Conservation (phyloP, 1,139 yeast genomes). For the Hansenula lynferdii region DNA sequence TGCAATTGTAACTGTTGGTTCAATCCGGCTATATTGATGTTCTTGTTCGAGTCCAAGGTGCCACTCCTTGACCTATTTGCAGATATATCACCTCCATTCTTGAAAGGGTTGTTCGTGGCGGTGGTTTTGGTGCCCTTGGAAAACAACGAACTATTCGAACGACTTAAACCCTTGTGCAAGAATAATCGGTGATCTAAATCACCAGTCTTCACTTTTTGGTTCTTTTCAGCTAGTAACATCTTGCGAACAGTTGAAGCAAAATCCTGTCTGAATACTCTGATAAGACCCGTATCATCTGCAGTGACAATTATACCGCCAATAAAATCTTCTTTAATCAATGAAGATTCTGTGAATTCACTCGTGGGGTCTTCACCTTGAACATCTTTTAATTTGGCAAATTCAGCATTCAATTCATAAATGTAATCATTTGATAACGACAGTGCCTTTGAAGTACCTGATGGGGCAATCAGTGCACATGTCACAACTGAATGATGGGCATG, state of each 20-base stretch:
- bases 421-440: constrained; percentile 74
- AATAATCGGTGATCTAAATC: constrained; percentile 6
- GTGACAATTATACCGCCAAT: constrained; percentile 52
- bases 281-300: constrained; percentile 68
- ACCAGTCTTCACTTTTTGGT: constrained; percentile 11
- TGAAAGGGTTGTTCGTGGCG: neutral
- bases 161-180: constrained; percentile 9
- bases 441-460: constrained; percentile 59
- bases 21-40: neutral
- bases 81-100: neutral
- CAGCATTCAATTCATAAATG: constrained; percentile 55
- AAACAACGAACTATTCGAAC: constrained; percentile 12
- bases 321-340: constrained; percentile 19
- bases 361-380: constrained; percentile 1
- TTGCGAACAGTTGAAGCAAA: constrained; percentile 45
- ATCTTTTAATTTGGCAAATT: constrained; percentile 20
- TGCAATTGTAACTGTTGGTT: constrained; percentile 7
- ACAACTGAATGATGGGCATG: constrained; percentile 75
- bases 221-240: constrained; percentile 20
- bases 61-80: constrained; percentile 19
- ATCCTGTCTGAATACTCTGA: constrained; percentile 79
- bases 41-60: constrained; percentile 13
- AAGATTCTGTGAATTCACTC: constrained; percentile 6
- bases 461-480: constrained; percentile 78
- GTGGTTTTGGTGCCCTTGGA: constrained; percentile 16